Evolutionary conservation across 495 filamentous ascomycete genomes (phyloP).

Genomic region (Penicillium steckii): DNA sequence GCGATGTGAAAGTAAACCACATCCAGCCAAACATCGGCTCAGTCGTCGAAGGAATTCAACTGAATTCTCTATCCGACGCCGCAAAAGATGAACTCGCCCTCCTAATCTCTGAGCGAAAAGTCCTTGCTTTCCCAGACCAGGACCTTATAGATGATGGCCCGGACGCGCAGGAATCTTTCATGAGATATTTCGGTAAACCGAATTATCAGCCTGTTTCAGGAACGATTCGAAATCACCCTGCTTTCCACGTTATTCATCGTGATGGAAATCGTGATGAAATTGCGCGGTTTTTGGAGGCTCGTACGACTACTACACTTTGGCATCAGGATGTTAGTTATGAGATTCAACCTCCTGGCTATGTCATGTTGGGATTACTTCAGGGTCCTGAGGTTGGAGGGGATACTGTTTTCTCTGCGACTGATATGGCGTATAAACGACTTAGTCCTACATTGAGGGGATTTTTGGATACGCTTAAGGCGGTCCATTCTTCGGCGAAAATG

Average conservation of each 20-base stretch:
- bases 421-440: conserved; percentile 71
- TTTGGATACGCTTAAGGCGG: conserved; percentile 68
- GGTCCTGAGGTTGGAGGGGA: conserved; percentile 67
- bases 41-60: conserved; percentile 70
- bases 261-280: conserved; percentile 58
- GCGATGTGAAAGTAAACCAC: conserved; percentile 51
- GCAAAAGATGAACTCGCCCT: conserved; percentile 79
- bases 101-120: conserved; percentile 70
- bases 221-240: conserved; percentile 50
- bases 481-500: conserved; percentile 75
- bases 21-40: conserved; percentile 71
- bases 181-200: conserved; percentile 58
- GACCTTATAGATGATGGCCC: conserved; percentile 66
- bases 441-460: conserved; percentile 68
- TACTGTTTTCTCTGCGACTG: conserved; percentile 74
- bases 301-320: conserved; percentile 56
- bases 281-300: conserved; percentile 51
- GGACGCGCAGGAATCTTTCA: conserved; percentile 59
- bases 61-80: conserved; percentile 62
- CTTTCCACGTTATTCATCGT: conserved; percentile 61
- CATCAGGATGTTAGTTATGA: conserved; percentile 64
- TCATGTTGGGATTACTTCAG: conserved; percentile 56
- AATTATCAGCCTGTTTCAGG: conserved; percentile 60
- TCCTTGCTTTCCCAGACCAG: conserved; percentile 77
- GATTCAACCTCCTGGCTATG: conserved; percentile 56